A percentile compares a stretch with the other conserved stretches of the same genome.
phyloP scores from a whole-genome alignment of 352 stramenopile species.

The Phytophthora niederhauseri region DNA sequence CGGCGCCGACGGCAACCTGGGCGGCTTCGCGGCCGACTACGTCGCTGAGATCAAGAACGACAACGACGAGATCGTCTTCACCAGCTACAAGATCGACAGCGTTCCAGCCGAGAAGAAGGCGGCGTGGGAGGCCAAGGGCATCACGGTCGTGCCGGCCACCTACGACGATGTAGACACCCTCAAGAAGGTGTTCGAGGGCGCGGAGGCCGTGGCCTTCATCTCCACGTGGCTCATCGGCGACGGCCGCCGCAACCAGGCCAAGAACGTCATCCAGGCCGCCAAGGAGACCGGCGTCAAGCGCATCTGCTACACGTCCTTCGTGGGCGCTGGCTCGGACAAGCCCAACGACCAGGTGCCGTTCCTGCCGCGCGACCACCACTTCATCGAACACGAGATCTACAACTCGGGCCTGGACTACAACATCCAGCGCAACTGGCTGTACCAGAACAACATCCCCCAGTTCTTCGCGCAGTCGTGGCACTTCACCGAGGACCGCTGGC shows the following conservation, averaged over 20 bases:
- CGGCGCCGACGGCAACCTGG: slow-evolving; percentile 23
- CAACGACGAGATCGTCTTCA: slow-evolving; percentile 22
- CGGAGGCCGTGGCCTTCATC: slow-evolving; percentile 26
- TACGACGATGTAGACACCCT: slow-evolving; percentile 31
- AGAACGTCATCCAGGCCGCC: slow-evolving; percentile 24
- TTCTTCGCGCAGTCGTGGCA: slow-evolving; percentile 35
- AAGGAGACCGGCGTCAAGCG: slow-evolving; percentile 30
- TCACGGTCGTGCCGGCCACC: slow-evolving; percentile 23
- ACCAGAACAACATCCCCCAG: slow-evolving; percentile 32
- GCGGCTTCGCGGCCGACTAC: slow-evolving; percentile 20
- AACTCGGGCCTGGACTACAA: slow-evolving; percentile 17
- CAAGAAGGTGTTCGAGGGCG: slow-evolving; percentile 30
- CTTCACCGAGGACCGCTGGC: slow-evolving; percentile 30
- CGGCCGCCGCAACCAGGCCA: slow-evolving; percentile 28
- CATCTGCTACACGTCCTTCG: slow-evolving; percentile 29
- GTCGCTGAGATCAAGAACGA: slow-evolving; percentile 12
- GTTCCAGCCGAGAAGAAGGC: slow-evolving; percentile 17
- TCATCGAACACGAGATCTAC: slow-evolving; percentile 32
- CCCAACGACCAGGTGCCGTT: slow-evolving; percentile 31
- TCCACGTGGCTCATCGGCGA: slow-evolving; percentile 38
- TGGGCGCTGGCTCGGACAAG: slow-evolving; percentile 21
- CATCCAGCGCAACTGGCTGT: slow-evolving; percentile 38
- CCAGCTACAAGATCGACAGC: slow-evolving; percentile 20
- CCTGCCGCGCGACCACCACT: slow-evolving; percentile 36
- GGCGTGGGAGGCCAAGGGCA: slow-evolving; percentile 25